These are phyloP conservation scores for Cucurbita pepo DNA, from an alignment of 306 rosid genomes.

Conservation along the genomic window DNA sequence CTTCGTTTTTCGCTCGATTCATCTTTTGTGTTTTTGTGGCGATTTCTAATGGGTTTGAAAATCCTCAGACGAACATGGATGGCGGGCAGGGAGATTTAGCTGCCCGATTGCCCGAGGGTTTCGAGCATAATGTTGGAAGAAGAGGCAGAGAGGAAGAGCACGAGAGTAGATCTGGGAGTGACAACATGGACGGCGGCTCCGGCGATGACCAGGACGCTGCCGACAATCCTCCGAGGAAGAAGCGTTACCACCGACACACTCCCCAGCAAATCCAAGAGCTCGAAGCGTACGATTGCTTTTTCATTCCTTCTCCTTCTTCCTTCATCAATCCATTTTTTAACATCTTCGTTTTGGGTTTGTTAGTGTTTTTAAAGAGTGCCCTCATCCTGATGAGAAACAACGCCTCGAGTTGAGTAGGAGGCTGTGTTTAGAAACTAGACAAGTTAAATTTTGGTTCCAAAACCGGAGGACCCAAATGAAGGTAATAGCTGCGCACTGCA, in stretches of 20 bases:
- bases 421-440: slow-evolving; percentile 79
- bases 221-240: slow-evolving; percentile 69
- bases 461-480: slow-evolving; percentile 98
- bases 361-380: slow-evolving; percentile 93
- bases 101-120: slow-evolving; percentile 34
- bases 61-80: slow-evolving; percentile 44
- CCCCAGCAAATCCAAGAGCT: slow-evolving; percentile 99
- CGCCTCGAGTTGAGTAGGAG: slow-evolving; percentile 72
- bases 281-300: slow-evolving; percentile 40
- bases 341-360: background rate
- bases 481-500: slow-evolving; percentile 20
- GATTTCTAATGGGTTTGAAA: background rate
- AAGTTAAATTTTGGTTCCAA: slow-evolving; percentile 98
- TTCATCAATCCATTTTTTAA: background rate
- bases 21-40: background rate
- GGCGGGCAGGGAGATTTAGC: slow-evolving; percentile 65
- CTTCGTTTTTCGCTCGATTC: background rate
- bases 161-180: slow-evolving; percentile 98
- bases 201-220: slow-evolving; percentile 87
- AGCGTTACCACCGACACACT: slow-evolving; percentile 98
- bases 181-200: slow-evolving; percentile 81
- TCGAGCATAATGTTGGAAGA: slow-evolving; percentile 31
- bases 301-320: background rate
- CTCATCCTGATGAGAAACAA: slow-evolving; percentile 99
- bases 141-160: slow-evolving; percentile 77